Conservation (phyloP, 2,329 filamentous ascomycete species). For the Hymenoscyphus scutula region DNA sequence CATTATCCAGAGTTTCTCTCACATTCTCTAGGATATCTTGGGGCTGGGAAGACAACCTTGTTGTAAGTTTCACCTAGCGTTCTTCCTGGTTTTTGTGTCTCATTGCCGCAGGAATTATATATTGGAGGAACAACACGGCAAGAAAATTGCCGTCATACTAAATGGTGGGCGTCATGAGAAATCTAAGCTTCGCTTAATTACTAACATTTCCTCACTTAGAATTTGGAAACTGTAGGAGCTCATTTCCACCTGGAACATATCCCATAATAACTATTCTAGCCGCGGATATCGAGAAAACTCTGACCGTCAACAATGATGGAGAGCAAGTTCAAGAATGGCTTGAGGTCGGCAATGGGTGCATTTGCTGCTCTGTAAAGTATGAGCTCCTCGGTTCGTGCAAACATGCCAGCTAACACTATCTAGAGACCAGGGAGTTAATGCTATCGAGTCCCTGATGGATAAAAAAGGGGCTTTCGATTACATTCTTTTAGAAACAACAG, state of each 20-base stretch:
- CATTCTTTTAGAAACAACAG: constrained; percentile 94
- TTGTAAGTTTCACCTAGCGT: constrained; percentile 41
- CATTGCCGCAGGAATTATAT: constrained; percentile 69
- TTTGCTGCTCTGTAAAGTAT: constrained; percentile 96
- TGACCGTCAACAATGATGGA: constrained; percentile 83
- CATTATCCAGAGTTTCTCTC: background rate
- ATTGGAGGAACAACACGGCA: constrained; percentile 88
- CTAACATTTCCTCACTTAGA: constrained; percentile 46
- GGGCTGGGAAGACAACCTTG: constrained; percentile 91
- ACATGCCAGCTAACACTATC: constrained; percentile 12
- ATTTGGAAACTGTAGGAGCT: constrained; percentile 71
- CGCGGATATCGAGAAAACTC: constrained; percentile 90
- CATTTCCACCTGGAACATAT: background rate
- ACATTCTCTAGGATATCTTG: constrained; percentile 70
- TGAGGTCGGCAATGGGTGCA: constrained; percentile 92
- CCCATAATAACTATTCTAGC: constrained; percentile 43
- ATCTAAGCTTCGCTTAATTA: background rate
- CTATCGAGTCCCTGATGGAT: constrained; percentile 94
- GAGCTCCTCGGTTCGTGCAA: background rate
- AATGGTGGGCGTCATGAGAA: constrained; percentile 58
- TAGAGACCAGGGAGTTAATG: constrained; percentile 83
- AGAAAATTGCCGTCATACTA: constrained; percentile 96
- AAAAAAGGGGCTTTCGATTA: constrained; percentile 94
- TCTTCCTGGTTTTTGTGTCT: background rate
- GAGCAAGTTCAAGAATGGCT: constrained; percentile 91